Evolutionary conservation across 352 stramenopile species (phyloP), one percentile per base, ranked within the genome.

Genomic region (Thraustochytrium striatum): DNA sequence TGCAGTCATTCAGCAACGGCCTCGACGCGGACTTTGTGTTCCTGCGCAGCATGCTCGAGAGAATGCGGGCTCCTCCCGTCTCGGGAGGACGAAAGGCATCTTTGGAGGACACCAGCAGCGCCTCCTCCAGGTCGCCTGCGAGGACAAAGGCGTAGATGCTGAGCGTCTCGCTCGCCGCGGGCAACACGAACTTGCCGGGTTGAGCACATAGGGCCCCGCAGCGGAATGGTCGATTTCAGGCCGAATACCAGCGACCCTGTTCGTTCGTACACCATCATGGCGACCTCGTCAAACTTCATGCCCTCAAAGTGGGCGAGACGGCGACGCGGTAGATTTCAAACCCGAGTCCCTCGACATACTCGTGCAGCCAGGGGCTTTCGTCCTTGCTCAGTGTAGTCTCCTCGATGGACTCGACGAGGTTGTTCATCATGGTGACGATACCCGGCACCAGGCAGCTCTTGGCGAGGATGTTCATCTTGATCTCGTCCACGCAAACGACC

Each of bases 371-470:
- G 11, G 16, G 52, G 5, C 21, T 25, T 28, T 81, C 78, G 5
- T 28, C 9, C 25, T 32, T 36, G 25, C 53, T 36, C 25, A 81
- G 53, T 9, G 28, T 35, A 16, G 35, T 2, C 19, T 82, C 78
- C 9, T 68, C 41, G 68, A 33, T 81, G 25, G 65, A 81, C 28
- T 90, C 85, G 11, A 93, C 78, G 58, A 93, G 82, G 50, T 92
- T 94, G 16, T 87, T 85, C 16, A 94, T 61, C n/a, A 93, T 90
- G 0, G 89, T 86, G 19, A 89, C 90, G 0, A 93, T 36, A 0
- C 89, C 89, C 44, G 82, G 84, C 33, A 92, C 91, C 84, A 89
- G 89, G 38, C 90, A 72, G 47, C 86, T 89, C 55, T 92, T 93
- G 0, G 85, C 89, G 9, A 92, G 86, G 43, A 94, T 85, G 0